These are phyloP conservation scores for Xanthoparmelia taractica DNA, from an alignment of 495 filamentous ascomycete genomes.

Conservation along the genomic window DNA sequence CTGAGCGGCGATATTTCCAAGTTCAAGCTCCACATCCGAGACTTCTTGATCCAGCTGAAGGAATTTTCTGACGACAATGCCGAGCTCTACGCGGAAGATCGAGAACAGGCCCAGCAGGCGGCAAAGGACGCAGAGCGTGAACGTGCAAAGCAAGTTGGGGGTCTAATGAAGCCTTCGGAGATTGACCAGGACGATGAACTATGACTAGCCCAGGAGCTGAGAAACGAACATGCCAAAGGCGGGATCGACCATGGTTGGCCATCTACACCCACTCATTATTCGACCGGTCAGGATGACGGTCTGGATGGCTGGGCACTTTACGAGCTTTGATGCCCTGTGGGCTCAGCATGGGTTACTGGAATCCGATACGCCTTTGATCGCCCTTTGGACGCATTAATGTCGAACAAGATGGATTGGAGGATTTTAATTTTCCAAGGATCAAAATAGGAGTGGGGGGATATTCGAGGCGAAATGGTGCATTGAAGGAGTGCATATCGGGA, in stretches of 20 bases:
- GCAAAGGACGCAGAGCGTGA: conserved; percentile 75
- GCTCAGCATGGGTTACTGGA: neutral
- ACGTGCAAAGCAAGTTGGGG: conserved; percentile 83
- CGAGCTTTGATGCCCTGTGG: conserved; percentile 34
- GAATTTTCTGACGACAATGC: conserved; percentile 88
- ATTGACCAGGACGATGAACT: conserved; percentile 87
- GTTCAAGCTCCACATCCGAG: conserved; percentile 89
- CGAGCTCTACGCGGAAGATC: conserved; percentile 90
- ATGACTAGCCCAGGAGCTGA: conserved; percentile 67
- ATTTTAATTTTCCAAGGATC: neutral
- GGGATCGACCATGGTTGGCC: conserved; percentile 14
- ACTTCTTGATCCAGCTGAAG: conserved; percentile 94
- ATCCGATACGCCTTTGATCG: neutral
- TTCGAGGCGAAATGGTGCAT: conserved; percentile 5
- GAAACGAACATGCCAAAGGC: conserved; percentile 44
- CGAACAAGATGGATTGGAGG: neutral
- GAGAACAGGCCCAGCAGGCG: conserved; percentile 74
- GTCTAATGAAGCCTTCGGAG: conserved; percentile 85
- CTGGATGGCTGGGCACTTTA: conserved; percentile 49
- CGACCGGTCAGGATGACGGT: conserved; percentile 25
- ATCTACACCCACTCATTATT: conserved; percentile 3
- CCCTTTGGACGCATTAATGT: neutral
- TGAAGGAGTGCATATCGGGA: neutral
- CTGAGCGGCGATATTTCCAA: conserved; percentile 72
- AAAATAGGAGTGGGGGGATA: neutral